These are phyloP conservation scores for Russula lepida DNA, from an alignment of 768 basidiomycete species.

Conservation along the genomic window DNA sequence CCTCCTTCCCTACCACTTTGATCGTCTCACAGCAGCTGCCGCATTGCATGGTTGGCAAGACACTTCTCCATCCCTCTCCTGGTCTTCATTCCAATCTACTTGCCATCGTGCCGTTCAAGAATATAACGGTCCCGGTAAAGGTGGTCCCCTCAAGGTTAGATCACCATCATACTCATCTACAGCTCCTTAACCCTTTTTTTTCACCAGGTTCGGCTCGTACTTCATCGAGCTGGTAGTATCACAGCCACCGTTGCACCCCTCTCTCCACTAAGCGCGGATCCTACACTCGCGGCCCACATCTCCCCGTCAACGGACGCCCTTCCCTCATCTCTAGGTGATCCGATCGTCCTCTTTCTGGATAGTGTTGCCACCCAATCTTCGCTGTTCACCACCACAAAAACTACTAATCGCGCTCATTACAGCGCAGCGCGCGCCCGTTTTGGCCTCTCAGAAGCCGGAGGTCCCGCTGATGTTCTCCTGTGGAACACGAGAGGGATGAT, in stretches of 20 bases:
- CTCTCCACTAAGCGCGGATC: conserved; percentile 25
- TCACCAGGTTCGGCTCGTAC: conserved; percentile 43
- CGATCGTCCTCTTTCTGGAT: conserved; percentile 49
- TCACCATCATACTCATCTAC: background rate
- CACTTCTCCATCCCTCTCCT: conserved; percentile 31
- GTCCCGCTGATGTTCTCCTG: conserved; percentile 50
- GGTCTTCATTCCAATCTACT: conserved; percentile 32
- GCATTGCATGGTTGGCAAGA: conserved; percentile 43
- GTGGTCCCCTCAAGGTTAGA: conserved; percentile 19
- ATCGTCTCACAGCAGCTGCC: conserved; percentile 49
- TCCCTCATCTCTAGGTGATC: conserved; percentile 24
- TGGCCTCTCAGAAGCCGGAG: conserved; percentile 26
- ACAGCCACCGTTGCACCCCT: conserved; percentile 6
- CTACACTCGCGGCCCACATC: conserved; percentile 14
- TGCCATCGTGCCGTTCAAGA: conserved; percentile 39
- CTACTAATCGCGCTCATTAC: conserved; percentile 54
- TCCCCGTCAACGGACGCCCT: conserved; percentile 32
- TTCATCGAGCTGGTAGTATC: conserved; percentile 12
- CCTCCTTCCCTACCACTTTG: conserved; percentile 51
- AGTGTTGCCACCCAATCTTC: conserved; percentile 43
- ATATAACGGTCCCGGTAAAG: background rate
- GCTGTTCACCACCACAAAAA: conserved; percentile 60
- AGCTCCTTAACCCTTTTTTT: background rate
- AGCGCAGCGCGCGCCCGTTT: conserved; percentile 53
- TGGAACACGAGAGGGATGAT: conserved; percentile 43